Conservation (phyloP, 2,329 filamentous ascomycete species). For the Fusarium mundagurra region DNA sequence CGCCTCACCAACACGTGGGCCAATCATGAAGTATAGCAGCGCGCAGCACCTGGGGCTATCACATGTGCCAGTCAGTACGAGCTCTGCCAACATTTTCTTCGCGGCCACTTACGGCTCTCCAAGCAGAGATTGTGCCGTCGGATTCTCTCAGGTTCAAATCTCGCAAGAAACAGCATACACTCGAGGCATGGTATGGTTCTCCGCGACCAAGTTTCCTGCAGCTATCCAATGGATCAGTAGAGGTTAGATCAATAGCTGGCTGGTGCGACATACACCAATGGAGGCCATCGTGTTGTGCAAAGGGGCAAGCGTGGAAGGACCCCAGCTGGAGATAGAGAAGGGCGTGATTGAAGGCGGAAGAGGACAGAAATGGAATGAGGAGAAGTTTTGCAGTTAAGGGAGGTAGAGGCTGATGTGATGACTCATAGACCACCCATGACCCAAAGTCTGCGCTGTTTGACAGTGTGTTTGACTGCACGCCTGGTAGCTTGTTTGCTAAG, state of each 20-base stretch:
- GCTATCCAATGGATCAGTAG: background rate
- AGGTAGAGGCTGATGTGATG: background rate
- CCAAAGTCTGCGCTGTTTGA: background rate
- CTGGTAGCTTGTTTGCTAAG: background rate
- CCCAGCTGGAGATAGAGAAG: accelerated
- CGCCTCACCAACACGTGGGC: too few relatives aligned
- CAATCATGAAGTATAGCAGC: too few relatives aligned
- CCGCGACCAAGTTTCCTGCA: background rate
- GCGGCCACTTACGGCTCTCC: background rate
- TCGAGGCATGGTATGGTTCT: background rate
- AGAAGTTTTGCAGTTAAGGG: background rate
- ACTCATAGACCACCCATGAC: background rate
- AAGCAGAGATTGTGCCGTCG: background rate
- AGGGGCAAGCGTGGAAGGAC: background rate
- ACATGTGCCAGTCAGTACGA: background rate
- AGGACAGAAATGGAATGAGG: background rate
- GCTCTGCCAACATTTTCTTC: accelerated
- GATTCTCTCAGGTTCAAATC: background rate
- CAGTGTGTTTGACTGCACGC: background rate
- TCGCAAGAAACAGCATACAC: background rate
- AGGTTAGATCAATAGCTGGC: background rate
- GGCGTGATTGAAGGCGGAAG: background rate
- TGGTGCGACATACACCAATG: accelerated
- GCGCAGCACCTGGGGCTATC: background rate
- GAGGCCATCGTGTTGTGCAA: background rate